phyloP scores from a whole-genome alignment of 768 basidiomycete genomes.

The Lactarius hengduanensis region DNA sequence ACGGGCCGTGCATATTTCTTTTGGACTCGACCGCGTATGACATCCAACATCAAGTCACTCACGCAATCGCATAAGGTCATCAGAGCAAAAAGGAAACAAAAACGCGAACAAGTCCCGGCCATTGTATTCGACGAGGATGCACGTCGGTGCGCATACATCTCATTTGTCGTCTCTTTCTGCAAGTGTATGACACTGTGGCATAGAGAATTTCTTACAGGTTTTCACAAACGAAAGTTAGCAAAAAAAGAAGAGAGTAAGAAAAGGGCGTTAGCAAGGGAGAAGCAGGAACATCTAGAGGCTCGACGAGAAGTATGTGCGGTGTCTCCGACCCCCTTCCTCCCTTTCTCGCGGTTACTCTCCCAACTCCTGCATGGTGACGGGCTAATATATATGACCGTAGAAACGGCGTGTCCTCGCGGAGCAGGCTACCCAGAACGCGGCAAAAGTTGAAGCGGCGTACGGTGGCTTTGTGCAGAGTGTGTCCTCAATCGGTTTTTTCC shows the following conservation, averaged over 20 bases:
- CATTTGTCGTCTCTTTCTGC: neutral
- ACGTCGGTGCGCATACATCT: constrained; percentile 41
- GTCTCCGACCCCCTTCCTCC: neutral
- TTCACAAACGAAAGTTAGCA: constrained; percentile 87
- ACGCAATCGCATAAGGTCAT: constrained; percentile 62
- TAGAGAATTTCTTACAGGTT: constrained; percentile 91
- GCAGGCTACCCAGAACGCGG: constrained; percentile 74
- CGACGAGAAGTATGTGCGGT: constrained; percentile 64
- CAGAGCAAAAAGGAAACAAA: constrained; percentile 66
- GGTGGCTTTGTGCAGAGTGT: constrained; percentile 35
- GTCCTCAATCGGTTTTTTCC: neutral
- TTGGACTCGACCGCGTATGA: constrained; percentile 13
- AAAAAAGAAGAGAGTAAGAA: constrained; percentile 74
- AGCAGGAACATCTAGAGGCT: constrained; percentile 68
- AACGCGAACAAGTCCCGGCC: constrained; percentile 68
- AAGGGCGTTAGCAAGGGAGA: constrained; percentile 74
- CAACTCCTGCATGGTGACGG: neutral
- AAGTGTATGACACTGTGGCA: neutral
- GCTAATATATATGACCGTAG: constrained; percentile 42
- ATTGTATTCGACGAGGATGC: constrained; percentile 86
- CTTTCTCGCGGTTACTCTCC: too few species aligned
- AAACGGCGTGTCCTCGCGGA: constrained; percentile 76
- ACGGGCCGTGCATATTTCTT: constrained; percentile 11
- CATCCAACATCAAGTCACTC: constrained; percentile 53
- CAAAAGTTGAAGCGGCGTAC: constrained; percentile 72